These are phyloP conservation scores for Ceratobasidium sp. DNA, from an alignment of 1,284 basidiomycete genomes.

Conservation along the genomic window DNA sequence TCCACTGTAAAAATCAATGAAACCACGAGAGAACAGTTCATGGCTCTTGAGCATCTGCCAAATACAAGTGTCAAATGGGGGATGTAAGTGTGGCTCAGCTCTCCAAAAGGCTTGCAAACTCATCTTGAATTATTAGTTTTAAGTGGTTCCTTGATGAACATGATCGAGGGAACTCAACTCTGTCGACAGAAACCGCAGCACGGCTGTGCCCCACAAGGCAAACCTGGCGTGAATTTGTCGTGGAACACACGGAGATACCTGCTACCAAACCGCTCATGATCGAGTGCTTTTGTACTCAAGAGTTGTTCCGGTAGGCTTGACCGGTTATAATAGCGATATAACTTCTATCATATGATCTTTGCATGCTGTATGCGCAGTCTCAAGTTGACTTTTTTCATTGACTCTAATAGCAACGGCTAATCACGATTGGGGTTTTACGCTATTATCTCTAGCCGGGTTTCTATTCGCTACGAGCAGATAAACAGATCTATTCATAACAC, in stretches of 20 bases:
- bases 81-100: neutral
- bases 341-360: neutral
- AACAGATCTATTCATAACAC: too few species aligned
- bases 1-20: slow-evolving; percentile 11
- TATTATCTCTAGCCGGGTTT: too few species aligned
- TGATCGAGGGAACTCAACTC: neutral
- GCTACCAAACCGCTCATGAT: slow-evolving; percentile 14
- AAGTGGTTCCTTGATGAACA: slow-evolving; percentile 20
- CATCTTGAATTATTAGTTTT: neutral
- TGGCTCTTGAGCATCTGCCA: slow-evolving; percentile 11
- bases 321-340: neutral
- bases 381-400: too few species aligned
- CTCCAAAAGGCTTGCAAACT: too few species aligned
- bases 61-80: neutral
- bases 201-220: slow-evolving; percentile 8
- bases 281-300: neutral
- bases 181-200: neutral
- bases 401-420: too few species aligned
- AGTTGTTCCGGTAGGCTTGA: neutral
- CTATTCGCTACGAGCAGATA: too few species aligned
- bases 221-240: slow-evolving; percentile 19
- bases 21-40: slow-evolving; percentile 11
- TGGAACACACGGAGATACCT: slow-evolving; percentile 10
- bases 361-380: neutral
- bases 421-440: too few species aligned